phyloP scores from a whole-genome alignment of 371 early-diverging fungal genomes.

The Encephalitozoon hellem region DNA sequence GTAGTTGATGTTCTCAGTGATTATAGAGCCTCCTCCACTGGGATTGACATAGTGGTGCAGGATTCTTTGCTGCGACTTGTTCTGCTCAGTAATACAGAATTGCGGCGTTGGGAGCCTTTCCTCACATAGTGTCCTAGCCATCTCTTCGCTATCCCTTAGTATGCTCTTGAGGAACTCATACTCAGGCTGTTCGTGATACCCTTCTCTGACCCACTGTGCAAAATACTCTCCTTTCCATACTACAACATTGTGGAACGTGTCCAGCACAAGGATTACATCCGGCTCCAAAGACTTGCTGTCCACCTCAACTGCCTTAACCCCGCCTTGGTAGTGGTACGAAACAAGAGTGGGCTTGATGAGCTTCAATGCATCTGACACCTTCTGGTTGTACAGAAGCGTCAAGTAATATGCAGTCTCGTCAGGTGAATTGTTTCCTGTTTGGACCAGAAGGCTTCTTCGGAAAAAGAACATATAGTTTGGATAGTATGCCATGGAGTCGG shows the following conservation, averaged over 20 bases:
- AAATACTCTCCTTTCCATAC: conserved; percentile 85
- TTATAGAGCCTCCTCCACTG: conserved; percentile 67
- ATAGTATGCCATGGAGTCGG: conserved; percentile 85
- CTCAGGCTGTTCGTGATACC: conserved; percentile 74
- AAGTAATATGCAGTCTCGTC: conserved; percentile 95
- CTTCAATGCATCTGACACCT: conserved; percentile 66
- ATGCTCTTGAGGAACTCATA: conserved; percentile 80
- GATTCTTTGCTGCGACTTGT: conserved; percentile 96
- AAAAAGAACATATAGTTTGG: conserved; percentile 99
- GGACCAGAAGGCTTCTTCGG: conserved; percentile 87
- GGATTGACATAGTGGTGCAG: conserved; percentile 93
- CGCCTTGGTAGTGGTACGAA: conserved; percentile 75
- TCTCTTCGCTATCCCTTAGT: conserved; percentile 72
- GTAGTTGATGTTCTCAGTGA: conserved; percentile 62
- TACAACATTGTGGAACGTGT: conserved; percentile 91
- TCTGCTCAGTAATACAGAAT: conserved; percentile 87
- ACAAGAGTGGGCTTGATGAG: conserved; percentile 97
- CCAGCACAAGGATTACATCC: conserved; percentile 84
- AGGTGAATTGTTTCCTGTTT: conserved; percentile 93
- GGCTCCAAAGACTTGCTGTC: conserved; percentile 90
- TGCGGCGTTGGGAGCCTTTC: conserved; percentile 94
- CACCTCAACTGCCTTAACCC: conserved; percentile 82
- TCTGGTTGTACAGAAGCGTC: conserved; percentile 57
- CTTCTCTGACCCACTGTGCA: conserved; percentile 78
- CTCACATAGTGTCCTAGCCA: conserved; percentile 76